These are phyloP conservation scores for Globisporangium alternatum DNA, from an alignment of 352 stramenopile genomes.

Conservation along the genomic window DNA sequence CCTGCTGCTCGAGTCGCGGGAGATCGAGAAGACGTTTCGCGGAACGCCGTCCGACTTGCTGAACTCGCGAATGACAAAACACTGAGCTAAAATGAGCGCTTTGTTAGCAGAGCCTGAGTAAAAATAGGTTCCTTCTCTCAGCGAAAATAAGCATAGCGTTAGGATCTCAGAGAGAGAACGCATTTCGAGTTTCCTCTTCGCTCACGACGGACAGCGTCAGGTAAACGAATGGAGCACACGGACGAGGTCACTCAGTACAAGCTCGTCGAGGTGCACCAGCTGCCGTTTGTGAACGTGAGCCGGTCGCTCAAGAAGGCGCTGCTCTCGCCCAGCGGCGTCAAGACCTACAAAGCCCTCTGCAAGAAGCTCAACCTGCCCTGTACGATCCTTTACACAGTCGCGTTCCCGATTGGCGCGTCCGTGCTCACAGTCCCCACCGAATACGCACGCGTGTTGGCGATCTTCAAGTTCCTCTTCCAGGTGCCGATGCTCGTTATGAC, in stretches of 20 bases:
- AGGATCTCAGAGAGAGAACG: too few species aligned
- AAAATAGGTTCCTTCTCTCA: too few species aligned
- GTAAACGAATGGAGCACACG: too few species aligned
- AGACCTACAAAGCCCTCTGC: not conserved
- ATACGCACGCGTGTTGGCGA: slow-evolving; percentile 1
- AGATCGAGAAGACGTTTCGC: slow-evolving; percentile 10
- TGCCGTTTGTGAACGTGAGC: slow-evolving; percentile 24
- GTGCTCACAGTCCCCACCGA: slow-evolving; percentile 2
- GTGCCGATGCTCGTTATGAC: slow-evolving; percentile 8
- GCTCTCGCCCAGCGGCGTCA: slow-evolving; percentile 1
- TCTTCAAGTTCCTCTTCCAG: slow-evolving; percentile 16
- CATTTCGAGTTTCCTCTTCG: too few species aligned
- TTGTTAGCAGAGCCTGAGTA: too few species aligned
- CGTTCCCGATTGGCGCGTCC: slow-evolving; percentile 11
- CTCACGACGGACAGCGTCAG: too few species aligned
- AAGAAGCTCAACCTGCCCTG: not conserved
- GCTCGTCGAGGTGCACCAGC: slow-evolving; percentile 4
- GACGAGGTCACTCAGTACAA: too few species aligned
- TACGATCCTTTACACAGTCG: slow-evolving; percentile 11
- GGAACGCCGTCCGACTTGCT: too few species aligned
- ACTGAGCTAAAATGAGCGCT: too few species aligned
- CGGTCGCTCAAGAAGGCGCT: slow-evolving; percentile 9
- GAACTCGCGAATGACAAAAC: too few species aligned
- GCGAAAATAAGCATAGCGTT: too few species aligned
- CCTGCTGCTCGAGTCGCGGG: slow-evolving; percentile 23